Conservation (phyloP, 1,284 basidiomycete species). For the Phenoliferia sp. region DNA sequence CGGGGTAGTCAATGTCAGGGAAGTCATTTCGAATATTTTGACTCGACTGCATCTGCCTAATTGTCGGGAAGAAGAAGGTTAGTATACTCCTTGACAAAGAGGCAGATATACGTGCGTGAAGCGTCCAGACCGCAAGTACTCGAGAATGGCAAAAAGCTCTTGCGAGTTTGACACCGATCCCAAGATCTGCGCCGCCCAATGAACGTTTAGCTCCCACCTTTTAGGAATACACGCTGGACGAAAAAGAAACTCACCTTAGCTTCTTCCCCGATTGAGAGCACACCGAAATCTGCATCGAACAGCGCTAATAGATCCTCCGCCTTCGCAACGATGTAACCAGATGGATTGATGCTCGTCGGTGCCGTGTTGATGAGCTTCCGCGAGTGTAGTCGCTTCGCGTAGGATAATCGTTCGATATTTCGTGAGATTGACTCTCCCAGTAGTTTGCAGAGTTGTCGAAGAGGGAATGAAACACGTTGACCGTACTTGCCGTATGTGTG, state of each 20-base stretch:
- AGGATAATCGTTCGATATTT: constrained; percentile 70
- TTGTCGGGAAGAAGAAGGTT: neutral
- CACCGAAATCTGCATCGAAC: constrained; percentile 80
- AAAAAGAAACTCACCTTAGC: constrained; percentile 42
- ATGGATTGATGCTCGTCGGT: neutral
- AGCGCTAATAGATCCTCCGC: constrained; percentile 54
- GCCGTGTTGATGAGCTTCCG: constrained; percentile 70
- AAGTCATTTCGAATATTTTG: constrained; percentile 67
- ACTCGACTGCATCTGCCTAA: constrained; percentile 61
- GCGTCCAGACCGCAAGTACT: constrained; percentile 70
- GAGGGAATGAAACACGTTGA: constrained; percentile 38
- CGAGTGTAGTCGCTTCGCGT: constrained; percentile 63
- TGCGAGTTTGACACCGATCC: constrained; percentile 76
- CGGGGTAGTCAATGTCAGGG: constrained; percentile 65
- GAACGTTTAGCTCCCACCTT: neutral
- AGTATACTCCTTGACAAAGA: neutral
- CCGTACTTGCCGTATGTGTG: constrained; percentile 64
- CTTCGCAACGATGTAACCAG: constrained; percentile 67
- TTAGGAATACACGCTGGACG: neutral
- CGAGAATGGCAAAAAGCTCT: constrained; percentile 75
- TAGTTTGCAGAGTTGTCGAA: constrained; percentile 28
- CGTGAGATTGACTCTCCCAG: constrained; percentile 65
- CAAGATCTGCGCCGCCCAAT: constrained; percentile 67
- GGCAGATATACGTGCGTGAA: constrained; percentile 46
- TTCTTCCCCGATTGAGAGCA: constrained; percentile 78